Conservation (phyloP, 2,329 filamentous ascomycete species). For the Chrysosporium keratinophilum region DNA sequence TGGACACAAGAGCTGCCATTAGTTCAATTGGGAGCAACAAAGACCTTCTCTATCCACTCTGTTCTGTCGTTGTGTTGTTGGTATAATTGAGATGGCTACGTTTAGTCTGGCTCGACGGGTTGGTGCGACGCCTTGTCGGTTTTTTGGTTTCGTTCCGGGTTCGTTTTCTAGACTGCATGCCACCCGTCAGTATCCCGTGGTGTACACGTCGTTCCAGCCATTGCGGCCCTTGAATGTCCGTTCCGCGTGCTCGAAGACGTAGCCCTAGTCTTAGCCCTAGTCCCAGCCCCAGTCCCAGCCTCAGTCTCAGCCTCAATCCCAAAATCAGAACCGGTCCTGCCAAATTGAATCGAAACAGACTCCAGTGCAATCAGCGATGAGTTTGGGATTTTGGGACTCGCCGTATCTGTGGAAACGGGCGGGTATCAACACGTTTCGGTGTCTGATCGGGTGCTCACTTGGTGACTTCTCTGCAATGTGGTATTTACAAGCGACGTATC, state of each 20-base stretch:
- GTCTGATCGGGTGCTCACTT: slow-evolving; percentile 45
- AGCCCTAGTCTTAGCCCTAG: too few species aligned
- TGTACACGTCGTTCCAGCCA: background rate
- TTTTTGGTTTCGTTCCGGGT: background rate
- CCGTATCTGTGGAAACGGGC: slow-evolving; percentile 41
- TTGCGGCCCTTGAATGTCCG: background rate
- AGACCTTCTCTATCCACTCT: background rate
- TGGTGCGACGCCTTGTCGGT: background rate
- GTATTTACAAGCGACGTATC: slow-evolving; percentile 42
- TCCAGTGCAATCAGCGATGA: slow-evolving; percentile 1
- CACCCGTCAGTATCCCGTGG: background rate
- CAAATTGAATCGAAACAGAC: background rate
- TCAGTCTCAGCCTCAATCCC: too few species aligned
- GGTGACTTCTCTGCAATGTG: slow-evolving; percentile 51
- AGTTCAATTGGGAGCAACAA: background rate
- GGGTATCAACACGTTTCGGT: slow-evolving; percentile 46
- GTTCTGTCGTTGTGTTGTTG: background rate
- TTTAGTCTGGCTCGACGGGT: background rate
- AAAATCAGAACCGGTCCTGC: background rate
- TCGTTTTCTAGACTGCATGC: background rate
- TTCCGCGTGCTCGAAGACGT: slow-evolving; percentile 10
- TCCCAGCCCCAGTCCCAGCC: too few species aligned
- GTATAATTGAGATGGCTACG: background rate
- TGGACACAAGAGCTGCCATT: slow-evolving; percentile 13
- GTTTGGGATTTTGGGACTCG: slow-evolving; percentile 29